Evolutionary conservation across 164 flowering plant species (phyloP).

Genomic region (Kalanchoe fedtschenkoi): DNA sequence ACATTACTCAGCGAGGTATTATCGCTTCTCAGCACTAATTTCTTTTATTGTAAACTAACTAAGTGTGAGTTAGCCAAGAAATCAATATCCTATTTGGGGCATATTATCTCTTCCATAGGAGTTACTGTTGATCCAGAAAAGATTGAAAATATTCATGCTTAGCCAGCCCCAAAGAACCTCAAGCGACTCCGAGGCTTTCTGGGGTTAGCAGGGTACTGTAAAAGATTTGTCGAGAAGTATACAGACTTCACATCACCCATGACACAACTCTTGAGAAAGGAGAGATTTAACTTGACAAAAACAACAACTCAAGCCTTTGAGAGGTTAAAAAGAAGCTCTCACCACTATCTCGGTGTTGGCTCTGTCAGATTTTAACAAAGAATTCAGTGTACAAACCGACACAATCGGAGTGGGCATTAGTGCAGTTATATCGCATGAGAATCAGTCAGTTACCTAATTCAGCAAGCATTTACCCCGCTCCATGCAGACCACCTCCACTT

Average conservation of each 20-base stretch:
- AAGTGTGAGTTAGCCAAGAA: not conserved
- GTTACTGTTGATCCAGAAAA: not conserved
- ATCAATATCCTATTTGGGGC: not conserved
- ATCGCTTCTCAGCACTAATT: not conserved
- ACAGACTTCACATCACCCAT: not conserved
- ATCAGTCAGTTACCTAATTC: not conserved
- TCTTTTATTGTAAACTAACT: too few species aligned
- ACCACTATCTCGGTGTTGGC: not conserved
- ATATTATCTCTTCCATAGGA: not conserved
- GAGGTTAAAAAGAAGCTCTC: not conserved
- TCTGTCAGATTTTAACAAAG: not conserved
- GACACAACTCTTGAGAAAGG: too few species aligned
- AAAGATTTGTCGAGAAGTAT: not conserved
- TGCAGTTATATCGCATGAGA: not conserved
- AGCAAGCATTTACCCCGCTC: not conserved
- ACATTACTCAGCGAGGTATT: not conserved
- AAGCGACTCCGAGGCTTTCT: not conserved
- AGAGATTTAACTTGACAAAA: not conserved
- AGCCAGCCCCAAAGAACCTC: not conserved
- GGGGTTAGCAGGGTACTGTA: not conserved
- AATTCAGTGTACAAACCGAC: not conserved
- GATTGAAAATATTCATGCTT: not conserved
- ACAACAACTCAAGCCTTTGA: not conserved
- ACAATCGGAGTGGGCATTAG: not conserved
- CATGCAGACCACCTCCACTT: too few species aligned